Conservation (phyloP, 116 monocot genomes). For the Trichopus zeylanicus region DNA sequence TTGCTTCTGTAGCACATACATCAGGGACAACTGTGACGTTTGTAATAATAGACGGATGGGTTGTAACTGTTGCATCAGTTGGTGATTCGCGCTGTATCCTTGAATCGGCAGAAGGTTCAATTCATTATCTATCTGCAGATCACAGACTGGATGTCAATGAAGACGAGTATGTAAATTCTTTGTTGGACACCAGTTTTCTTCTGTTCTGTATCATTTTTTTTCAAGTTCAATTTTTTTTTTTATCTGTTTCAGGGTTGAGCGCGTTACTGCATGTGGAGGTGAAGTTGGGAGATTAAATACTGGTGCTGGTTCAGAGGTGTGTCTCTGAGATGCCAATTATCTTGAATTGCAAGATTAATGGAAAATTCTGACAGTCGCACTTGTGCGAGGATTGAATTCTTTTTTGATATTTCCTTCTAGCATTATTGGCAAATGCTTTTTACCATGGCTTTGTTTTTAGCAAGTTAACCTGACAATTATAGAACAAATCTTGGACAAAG, state of each 20-base stretch:
- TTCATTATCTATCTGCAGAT: constrained; percentile 59
- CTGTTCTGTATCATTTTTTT: neutral
- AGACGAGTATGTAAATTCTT: constrained; percentile 48
- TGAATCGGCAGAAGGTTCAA: constrained; percentile 71
- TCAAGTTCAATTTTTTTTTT: neutral
- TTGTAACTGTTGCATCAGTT: constrained; percentile 73
- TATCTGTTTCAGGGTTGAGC: constrained; percentile 41
- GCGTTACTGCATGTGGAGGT: constrained; percentile 57
- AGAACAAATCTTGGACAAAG: too few species aligned
- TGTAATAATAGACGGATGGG: constrained; percentile 69
- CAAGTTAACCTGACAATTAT: too few species aligned
- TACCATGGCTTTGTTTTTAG: too few species aligned
- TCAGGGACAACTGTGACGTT: constrained; percentile 80
- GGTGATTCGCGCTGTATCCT: constrained; percentile 84
- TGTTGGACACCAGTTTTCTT: neutral
- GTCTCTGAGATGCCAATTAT: neutral
- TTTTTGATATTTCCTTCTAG: too few species aligned
- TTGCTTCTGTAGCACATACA: neutral
- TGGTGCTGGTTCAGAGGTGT: constrained; percentile 58
- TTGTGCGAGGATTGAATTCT: too few species aligned
- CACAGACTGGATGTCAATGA: constrained; percentile 62
- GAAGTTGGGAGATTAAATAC: constrained; percentile 62
- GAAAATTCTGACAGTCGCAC: neutral
- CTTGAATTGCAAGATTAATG: neutral
- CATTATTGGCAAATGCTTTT: too few species aligned